Evolutionary conservation across 2,329 filamentous ascomycete genomes (phyloP).

Genomic region (Rosellinia necatrix): DNA sequence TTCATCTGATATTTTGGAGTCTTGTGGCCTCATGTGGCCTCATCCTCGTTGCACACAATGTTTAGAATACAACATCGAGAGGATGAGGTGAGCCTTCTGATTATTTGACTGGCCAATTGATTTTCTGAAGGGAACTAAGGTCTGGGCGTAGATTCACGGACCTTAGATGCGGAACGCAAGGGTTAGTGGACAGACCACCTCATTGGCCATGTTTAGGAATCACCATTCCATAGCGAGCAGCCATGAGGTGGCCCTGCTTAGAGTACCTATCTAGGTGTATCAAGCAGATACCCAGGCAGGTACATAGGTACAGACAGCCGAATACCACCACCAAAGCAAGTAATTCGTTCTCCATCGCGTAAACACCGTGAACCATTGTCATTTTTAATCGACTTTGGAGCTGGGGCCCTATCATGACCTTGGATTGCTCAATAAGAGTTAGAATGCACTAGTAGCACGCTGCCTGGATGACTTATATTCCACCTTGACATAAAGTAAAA

Average conservation of each 20-base stretch:
- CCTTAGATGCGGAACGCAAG: not conserved
- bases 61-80: conserved; percentile 11
- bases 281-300: not conserved
- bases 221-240: not conserved
- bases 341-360: no score
- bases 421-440: no score
- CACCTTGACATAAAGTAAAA: no score
- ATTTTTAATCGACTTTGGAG: no score
- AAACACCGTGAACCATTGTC: no score
- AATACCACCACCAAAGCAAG: no score
- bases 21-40: conserved; percentile 3
- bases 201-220: not conserved
- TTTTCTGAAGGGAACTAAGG: conserved; percentile 2
- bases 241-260: not conserved
- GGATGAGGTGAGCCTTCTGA: conserved; percentile 3
- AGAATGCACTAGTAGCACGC: no score
- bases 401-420: no score
- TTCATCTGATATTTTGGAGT: conserved; percentile 15
- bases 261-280: no score
- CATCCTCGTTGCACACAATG: no score
- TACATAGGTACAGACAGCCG: not conserved
- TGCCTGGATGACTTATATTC: no score
- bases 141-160: not conserved
- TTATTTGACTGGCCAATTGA: conserved; percentile 9
- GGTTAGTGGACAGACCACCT: not conserved